A percentile compares a stretch with the other conserved stretches of the same genome.
phyloP scores from a whole-genome alignment of 1,139 yeast genomes.

The Spencermartinsiella ligniputridi region DNA sequence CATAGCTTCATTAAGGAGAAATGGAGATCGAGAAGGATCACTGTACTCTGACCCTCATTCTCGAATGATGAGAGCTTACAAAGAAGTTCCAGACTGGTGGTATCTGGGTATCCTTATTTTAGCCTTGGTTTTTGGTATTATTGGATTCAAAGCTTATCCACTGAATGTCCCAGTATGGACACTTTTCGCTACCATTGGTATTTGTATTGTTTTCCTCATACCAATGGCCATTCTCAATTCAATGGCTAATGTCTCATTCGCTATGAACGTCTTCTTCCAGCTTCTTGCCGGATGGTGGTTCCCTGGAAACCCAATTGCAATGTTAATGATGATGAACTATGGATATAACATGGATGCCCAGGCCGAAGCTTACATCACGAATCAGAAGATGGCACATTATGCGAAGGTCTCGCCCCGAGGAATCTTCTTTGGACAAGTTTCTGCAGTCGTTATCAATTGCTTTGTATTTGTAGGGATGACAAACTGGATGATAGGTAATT shows the following conservation, averaged over 20 bases:
- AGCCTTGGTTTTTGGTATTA: constrained; percentile 46
- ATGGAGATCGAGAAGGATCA: constrained; percentile 8
- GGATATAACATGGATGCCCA: constrained; percentile 60
- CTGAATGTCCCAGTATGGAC: constrained; percentile 47
- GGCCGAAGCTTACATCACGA: constrained; percentile 51
- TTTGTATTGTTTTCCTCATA: constrained; percentile 47
- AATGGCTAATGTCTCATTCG: constrained; percentile 48
- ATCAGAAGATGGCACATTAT: constrained; percentile 57
- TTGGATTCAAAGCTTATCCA: constrained; percentile 34
- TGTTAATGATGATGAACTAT: constrained; percentile 51
- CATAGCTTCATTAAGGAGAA: too few species aligned
- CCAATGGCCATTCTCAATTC: constrained; percentile 50
- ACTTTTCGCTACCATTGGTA: constrained; percentile 50
- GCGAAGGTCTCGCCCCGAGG: constrained; percentile 56
- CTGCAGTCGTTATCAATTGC: constrained; percentile 36
- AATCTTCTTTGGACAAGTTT: constrained; percentile 51
- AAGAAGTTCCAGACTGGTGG: constrained; percentile 61
- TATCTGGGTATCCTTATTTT: constrained; percentile 43
- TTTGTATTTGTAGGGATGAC: constrained; percentile 47
- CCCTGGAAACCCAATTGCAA: constrained; percentile 59
- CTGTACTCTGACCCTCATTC: constrained; percentile 45
- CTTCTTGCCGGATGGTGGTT: constrained; percentile 58
- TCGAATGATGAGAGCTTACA: constrained; percentile 48
- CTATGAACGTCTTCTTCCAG: constrained; percentile 54
- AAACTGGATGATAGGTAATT: constrained; percentile 46